These are phyloP conservation scores for Podaxis sp. DNA, from an alignment of 768 basidiomycete species.

Conservation along the genomic window DNA sequence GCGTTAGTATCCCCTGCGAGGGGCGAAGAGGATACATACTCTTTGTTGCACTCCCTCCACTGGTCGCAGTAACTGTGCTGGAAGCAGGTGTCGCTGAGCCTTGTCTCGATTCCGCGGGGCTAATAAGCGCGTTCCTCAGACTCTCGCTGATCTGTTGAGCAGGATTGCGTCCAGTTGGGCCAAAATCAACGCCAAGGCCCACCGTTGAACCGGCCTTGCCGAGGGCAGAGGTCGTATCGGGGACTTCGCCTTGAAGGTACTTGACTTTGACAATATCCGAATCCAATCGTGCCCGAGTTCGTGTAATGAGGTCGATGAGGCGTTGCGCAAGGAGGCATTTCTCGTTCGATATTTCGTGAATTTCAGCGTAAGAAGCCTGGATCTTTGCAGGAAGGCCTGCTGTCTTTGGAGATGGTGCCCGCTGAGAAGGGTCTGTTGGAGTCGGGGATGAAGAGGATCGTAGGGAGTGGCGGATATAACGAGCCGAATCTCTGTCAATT, in stretches of 20 bases:
- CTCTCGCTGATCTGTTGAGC: constrained; percentile 44
- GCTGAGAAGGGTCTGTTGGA: constrained; percentile 26
- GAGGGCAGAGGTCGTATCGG: constrained; percentile 24
- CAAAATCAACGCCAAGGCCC: constrained; percentile 21
- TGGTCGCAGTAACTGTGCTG: constrained; percentile 5
- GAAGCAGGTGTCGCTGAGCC: constrained; percentile 12
- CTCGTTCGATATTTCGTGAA: constrained; percentile 43
- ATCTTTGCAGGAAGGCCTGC: constrained; percentile 41
- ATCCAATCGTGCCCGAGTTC: constrained; percentile 50
- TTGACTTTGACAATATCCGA: constrained; percentile 47
- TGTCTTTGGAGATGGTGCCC: constrained; percentile 38
- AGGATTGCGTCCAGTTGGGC: constrained; percentile 30
- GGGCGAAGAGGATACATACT: constrained; percentile 28
- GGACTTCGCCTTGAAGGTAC: constrained; percentile 45
- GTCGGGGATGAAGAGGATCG: constrained; percentile 27
- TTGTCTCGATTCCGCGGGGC: constrained; percentile 27
- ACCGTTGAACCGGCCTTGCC: constrained; percentile 1
- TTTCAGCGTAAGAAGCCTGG: constrained; percentile 43
- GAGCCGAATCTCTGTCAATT: constrained; percentile 47
- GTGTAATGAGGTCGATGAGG: constrained; percentile 46
- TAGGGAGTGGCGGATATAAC: constrained; percentile 50
- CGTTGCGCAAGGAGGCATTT: constrained; percentile 48
- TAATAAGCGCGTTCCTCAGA: constrained; percentile 39
- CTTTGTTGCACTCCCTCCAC: constrained; percentile 35
- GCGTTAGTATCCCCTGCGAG: not conserved